Evolutionary conservation across 345 rosid species (phyloP).

Genomic region (Eucalyptus tenuipes): DNA sequence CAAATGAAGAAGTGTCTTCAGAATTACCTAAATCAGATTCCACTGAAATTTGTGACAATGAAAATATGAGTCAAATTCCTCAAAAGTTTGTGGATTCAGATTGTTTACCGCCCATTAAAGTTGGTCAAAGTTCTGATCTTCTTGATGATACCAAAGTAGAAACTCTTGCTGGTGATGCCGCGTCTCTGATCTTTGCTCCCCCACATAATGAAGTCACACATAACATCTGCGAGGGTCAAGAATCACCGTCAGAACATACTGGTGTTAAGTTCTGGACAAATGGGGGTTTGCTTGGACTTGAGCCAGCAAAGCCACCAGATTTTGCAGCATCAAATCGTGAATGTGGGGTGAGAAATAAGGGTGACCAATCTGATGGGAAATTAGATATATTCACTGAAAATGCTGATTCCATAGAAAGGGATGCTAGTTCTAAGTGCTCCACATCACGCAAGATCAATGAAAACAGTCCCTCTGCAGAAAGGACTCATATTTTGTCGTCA

Average conservation of each 20-base stretch:
- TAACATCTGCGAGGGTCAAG: slow-evolving; percentile 8
- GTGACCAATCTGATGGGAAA: slow-evolving; percentile 13
- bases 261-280: slow-evolving; percentile 75
- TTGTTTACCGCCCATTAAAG: background rate
- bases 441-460: background rate
- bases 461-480: background rate
- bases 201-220: background rate
- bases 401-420: slow-evolving; percentile 5
- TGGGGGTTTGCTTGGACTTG: slow-evolving; percentile 83
- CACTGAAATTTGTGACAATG: slow-evolving; percentile 9
- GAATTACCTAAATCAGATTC: slow-evolving; percentile 10
- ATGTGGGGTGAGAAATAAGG: background rate
- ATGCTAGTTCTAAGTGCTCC: slow-evolving; percentile 2
- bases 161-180: slow-evolving; percentile 4
- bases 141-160: slow-evolving; percentile 4
- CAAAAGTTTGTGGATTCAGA: slow-evolving; percentile 21
- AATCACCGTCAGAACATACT: slow-evolving; percentile 21
- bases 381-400: slow-evolving; percentile 10
- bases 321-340: slow-evolving; percentile 34
- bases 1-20: slow-evolving; percentile 4
- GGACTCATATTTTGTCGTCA: background rate
- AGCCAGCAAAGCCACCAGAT: slow-evolving; percentile 90
- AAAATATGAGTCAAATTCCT: slow-evolving; percentile 11
- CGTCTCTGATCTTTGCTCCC: slow-evolving; percentile 2
- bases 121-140: background rate